These are phyloP conservation scores for Penicillium sp. DNA, from an alignment of 2,329 filamentous ascomycete genomes.

Conservation along the genomic window DNA sequence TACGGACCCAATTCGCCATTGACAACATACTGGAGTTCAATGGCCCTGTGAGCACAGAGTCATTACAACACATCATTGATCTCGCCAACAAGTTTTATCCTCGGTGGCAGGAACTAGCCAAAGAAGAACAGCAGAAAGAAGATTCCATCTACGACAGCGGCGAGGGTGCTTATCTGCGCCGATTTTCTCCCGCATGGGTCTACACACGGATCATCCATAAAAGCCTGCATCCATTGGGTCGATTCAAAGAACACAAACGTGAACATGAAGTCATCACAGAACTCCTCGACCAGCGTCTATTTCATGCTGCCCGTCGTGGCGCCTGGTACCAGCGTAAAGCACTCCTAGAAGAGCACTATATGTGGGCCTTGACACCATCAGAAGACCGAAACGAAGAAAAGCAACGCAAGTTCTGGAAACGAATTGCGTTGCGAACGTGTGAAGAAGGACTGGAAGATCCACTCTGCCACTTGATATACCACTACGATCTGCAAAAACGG, in stretches of 20 bases:
- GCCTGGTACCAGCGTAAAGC: slow-evolving; percentile 97
- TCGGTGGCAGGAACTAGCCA: slow-evolving; percentile 73
- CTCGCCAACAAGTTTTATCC: slow-evolving; percentile 74
- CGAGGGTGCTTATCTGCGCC: slow-evolving; percentile 83
- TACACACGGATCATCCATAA: slow-evolving; percentile 95
- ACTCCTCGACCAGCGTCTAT: slow-evolving; percentile 76
- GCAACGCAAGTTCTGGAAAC: slow-evolving; percentile 82
- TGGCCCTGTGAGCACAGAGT: slow-evolving; percentile 65
- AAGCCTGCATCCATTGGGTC: slow-evolving; percentile 72
- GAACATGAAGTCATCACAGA: slow-evolving; percentile 75
- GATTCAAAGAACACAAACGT: slow-evolving; percentile 74
- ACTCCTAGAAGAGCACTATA: slow-evolving; percentile 91
- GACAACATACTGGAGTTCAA: slow-evolving; percentile 81
- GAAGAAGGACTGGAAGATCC: slow-evolving; percentile 83
- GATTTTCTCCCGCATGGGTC: slow-evolving; percentile 88
- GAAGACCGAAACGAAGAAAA: slow-evolving; percentile 54
- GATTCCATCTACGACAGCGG: slow-evolving; percentile 73
- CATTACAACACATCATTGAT: slow-evolving; percentile 66
- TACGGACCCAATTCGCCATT: slow-evolving; percentile 77
- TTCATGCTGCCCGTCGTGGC: slow-evolving; percentile 80
- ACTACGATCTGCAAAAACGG: slow-evolving; percentile 92
- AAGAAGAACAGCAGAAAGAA: slow-evolving; percentile 77
- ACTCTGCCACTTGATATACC: slow-evolving; percentile 86
- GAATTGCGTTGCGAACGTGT: slow-evolving; percentile 74
- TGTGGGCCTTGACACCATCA: slow-evolving; percentile 62